Evolutionary conservation across 2,329 filamentous ascomycete species (phyloP), one percentile per base, ranked within the genome.

Genomic region (Trichophyton simii): DNA sequence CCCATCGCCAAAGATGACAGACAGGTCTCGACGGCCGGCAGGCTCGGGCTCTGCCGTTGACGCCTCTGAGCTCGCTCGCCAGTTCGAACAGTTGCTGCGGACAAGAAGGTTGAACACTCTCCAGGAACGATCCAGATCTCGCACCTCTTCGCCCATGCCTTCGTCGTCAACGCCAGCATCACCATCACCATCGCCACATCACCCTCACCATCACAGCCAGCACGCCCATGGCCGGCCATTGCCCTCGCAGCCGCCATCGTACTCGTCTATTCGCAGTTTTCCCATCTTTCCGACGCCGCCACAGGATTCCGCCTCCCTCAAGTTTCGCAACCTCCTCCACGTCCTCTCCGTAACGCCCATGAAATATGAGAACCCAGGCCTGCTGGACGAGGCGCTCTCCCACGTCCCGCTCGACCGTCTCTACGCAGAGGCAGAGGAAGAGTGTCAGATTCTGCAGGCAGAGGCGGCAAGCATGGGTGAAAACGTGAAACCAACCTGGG

Each of bases 311-410:
- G 79, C 82, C 20, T 88, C 87, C 0, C 80, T 88, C 64, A 89
- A 88, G 67, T 91, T 91, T 68, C 82, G 87, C 67, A 95, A 87
- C 75, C 82, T 95, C 64, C 82, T 97, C 52, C 83, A 95, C 66
- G 90, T 89, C 20, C 77, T 97, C 20, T 96, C 92, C 15, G 82
- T 88, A 63, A 96, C 91, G 54, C 94, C 94, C 18, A 88, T 87
- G 20, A 94, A 92, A 72, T 99, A 95, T 77, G 94, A 99, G 75
- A 97, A 99, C 73, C 92, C 94, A 0, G 94, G 94, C 41, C 78
- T 97, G 9, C 79, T 99, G 59, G 94, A 99, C 72, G 92, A 97
- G 73, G 94, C 92, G 3, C 78, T 99, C 18, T 84, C 88, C 64
- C 84, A 85, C 42, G 89, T 99, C 57, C 92, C 92, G 0, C 78